These are phyloP conservation scores for Ceratobasidium sp. DNA, from an alignment of 1,284 basidiomycete genomes.

Conservation along the genomic window DNA sequence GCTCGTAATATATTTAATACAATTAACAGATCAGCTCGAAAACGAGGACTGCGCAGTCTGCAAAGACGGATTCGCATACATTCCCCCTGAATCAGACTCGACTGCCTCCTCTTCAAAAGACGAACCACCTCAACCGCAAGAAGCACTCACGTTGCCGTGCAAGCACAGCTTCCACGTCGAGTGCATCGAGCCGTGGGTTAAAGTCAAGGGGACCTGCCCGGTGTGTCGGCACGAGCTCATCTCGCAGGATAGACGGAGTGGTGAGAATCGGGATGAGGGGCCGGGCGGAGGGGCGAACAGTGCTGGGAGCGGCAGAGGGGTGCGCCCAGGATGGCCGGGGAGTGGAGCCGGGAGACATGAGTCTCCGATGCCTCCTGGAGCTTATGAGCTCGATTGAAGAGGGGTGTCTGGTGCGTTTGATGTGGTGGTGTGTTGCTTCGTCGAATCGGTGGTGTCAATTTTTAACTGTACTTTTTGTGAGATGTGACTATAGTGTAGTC, in stretches of 20 bases:
- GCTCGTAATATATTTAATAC: slow-evolving; percentile 36
- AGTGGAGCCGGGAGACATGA: background rate
- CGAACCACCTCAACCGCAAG: slow-evolving; percentile 14
- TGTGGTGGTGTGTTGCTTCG: background rate
- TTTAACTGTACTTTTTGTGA: too few relatives aligned
- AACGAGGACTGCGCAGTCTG: slow-evolving; percentile 59
- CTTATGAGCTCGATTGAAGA: slow-evolving; percentile 23
- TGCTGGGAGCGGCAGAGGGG: background rate
- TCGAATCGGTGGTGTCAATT: background rate
- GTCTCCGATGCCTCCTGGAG: slow-evolving; percentile 32
- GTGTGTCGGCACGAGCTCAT: slow-evolving; percentile 72
- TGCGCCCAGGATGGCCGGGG: background rate
- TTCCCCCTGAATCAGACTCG: slow-evolving; percentile 13
- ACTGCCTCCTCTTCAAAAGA: slow-evolving; percentile 10
- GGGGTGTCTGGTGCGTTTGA: background rate
- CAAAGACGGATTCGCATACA: slow-evolving; percentile 50
- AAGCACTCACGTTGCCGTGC: slow-evolving; percentile 73
- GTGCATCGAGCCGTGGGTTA: slow-evolving; percentile 84
- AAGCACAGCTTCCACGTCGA: slow-evolving; percentile 82
- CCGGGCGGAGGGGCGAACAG: background rate
- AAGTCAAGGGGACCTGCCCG: slow-evolving; percentile 83
- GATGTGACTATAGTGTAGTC: too few relatives aligned
- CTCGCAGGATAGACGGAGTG: slow-evolving; percentile 6
- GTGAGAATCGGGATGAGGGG: background rate
- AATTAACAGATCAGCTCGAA: slow-evolving; percentile 63